phyloP scores from a whole-genome alignment of 306 rosid species.

The Fragaria nilgerrensis region DNA sequence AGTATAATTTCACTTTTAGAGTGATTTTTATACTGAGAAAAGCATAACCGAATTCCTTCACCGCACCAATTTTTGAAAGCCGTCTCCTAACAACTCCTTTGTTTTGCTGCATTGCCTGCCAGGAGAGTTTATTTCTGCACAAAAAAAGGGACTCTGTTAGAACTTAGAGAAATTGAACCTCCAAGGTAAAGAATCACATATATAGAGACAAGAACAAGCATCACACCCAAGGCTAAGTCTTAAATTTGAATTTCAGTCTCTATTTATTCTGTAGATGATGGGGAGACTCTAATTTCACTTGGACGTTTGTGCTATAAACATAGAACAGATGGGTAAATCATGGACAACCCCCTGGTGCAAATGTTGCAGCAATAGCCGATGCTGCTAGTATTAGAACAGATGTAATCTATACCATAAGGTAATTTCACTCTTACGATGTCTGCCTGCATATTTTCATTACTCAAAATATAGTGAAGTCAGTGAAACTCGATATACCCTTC shows the following conservation, averaged over 20 bases:
- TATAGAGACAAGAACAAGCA: conserved; percentile 11
- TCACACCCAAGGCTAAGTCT: conserved; percentile 9
- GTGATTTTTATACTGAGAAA: conserved; percentile 14
- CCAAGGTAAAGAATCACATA: conserved; percentile 62
- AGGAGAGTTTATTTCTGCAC: conserved; percentile 84
- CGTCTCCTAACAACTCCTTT: conserved; percentile 17
- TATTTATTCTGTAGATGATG: conserved; percentile 28
- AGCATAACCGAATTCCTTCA: conserved; percentile 19
- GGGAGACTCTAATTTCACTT: conserved; percentile 43
- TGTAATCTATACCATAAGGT: conserved; percentile 91
- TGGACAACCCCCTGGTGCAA: conserved; percentile 85
- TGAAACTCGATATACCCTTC: background rate
- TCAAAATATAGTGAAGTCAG: background rate
- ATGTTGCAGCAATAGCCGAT: conserved; percentile 86
- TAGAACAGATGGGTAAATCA: conserved; percentile 89
- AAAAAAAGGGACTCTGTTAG: conserved; percentile 60
- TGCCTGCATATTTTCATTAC: background rate
- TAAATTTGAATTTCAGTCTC: conserved; percentile 20
- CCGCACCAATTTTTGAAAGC: conserved; percentile 12
- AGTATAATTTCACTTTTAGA: conserved; percentile 34
- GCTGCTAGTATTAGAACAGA: conserved; percentile 56
- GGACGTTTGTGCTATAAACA: conserved; percentile 33
- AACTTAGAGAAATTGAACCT: conserved; percentile 58
- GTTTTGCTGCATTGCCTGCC: conserved; percentile 29
- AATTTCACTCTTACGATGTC: conserved; percentile 3